Conservation (phyloP, 495 filamentous ascomycete genomes). For the Penicillium simplicissimum region DNA sequence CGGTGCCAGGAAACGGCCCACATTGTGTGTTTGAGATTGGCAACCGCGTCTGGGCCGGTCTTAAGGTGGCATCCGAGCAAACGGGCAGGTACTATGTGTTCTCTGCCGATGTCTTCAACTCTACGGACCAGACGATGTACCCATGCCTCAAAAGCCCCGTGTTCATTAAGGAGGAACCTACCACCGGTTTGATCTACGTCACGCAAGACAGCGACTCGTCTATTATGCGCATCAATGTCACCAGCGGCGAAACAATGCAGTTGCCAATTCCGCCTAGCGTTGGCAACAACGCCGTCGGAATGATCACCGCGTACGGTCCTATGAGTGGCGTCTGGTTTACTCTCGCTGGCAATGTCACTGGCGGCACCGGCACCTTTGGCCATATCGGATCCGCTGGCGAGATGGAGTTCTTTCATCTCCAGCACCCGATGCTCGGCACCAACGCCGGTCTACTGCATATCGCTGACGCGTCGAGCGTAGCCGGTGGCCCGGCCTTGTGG, state of each 20-base stretch:
- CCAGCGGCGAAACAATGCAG: conserved; percentile 22
- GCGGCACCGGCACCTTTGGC: conserved; percentile 29
- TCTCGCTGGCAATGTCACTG: conserved; percentile 25
- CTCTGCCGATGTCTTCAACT: conserved; percentile 22
- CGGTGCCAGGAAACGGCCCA: conserved; percentile 20
- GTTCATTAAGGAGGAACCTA: conserved; percentile 27
- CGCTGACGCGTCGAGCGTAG: conserved; percentile 21
- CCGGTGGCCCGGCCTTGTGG: conserved; percentile 25
- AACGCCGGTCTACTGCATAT: conserved; percentile 23
- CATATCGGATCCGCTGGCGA: conserved; percentile 22
- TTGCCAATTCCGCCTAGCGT: conserved; percentile 23
- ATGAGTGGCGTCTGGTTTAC: conserved; percentile 26
- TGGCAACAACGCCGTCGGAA: conserved; percentile 28
- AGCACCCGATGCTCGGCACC: conserved; percentile 17
- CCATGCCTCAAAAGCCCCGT: conserved; percentile 25
- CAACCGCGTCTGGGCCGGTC: conserved; percentile 28
- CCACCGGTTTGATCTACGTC: conserved; percentile 26
- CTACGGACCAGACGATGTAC: conserved; percentile 17
- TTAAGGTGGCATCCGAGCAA: conserved; percentile 23
- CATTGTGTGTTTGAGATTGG: conserved; percentile 29
- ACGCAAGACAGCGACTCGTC: conserved; percentile 28
- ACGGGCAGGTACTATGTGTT: conserved; percentile 26
- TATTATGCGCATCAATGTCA: conserved; percentile 27
- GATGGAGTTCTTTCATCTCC: conserved; percentile 21
- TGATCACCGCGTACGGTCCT: conserved; percentile 21